A percentile compares a stretch with the other conserved stretches of the same genome.
These are phyloP conservation scores for Mycena capillaripes DNA, from an alignment of 768 basidiomycete genomes.

Conservation along the genomic window DNA sequence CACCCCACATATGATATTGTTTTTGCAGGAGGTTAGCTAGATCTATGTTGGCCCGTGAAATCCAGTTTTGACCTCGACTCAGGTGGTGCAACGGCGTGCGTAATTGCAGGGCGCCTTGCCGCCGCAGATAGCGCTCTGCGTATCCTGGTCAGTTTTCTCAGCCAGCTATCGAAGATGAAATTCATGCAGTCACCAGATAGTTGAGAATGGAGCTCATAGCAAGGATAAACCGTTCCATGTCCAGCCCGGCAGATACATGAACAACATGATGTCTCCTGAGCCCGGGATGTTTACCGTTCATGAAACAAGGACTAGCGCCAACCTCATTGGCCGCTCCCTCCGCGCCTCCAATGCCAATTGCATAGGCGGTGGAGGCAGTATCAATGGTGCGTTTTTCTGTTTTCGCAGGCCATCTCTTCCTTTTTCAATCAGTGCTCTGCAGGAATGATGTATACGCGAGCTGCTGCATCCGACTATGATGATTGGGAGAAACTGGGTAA, in stretches of 20 bases:
- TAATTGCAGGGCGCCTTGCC: constrained; percentile 67
- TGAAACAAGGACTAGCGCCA: too few species aligned
- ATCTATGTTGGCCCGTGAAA: background rate
- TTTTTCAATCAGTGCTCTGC: background rate
- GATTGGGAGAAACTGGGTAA: constrained; percentile 7
- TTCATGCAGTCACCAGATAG: background rate
- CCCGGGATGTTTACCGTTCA: constrained; percentile 20
- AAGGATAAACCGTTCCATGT: background rate
- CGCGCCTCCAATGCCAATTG: background rate
- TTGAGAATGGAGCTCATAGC: background rate
- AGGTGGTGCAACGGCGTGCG: constrained; percentile 69
- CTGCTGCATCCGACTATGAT: constrained; percentile 3
- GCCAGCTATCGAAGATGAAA: background rate
- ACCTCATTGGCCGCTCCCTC: background rate
- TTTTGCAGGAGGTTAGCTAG: constrained; percentile 2
- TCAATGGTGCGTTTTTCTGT: constrained; percentile 29
- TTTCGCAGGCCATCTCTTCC: background rate
- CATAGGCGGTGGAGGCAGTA: constrained; percentile 4
- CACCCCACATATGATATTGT: constrained; percentile 1
- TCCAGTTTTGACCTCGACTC: background rate
- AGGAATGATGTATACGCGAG: constrained; percentile 6
- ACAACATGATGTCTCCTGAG: background rate
- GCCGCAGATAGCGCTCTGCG: constrained; percentile 65
- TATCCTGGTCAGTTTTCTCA: constrained; percentile 53
- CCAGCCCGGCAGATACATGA: background rate